Base-by-base conservation (phyloP, 768 basidiomycete species). In the Psilocybe sp. region DNA sequence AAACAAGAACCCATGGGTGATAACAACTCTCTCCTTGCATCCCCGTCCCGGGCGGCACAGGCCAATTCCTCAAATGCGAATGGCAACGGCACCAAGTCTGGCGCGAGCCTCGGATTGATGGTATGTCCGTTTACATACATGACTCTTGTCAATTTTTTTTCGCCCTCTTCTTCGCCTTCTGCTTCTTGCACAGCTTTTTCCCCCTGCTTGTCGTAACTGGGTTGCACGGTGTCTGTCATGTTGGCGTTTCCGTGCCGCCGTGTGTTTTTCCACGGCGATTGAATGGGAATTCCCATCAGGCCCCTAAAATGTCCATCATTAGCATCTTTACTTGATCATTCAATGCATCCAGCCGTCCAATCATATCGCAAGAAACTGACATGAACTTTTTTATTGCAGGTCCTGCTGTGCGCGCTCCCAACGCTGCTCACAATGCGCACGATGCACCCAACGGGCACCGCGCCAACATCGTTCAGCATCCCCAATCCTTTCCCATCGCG, bases 381-480 rank as follows among this genome's bases (percentile, higher is more conserved):
- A 28, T 28, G 23, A 28, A 28, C 23, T 28, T 28, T 28, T 28
- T 28, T 14, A 12, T 72, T 70, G 69, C 73, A 89, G 82, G 86
- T 87, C 58, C 77, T 91, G 40, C 75, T 90, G 39, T 90, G 87
- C 58, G 86, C 87, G 2, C 76, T 91, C 20, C 89, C 89, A 13
- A 80, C 83, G 16, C 76, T 91, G 39, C 76, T 90, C 46, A 84
- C 87, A 16, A 73, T 87, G 69, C 78, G 84, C 44, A 69, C 81
- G 53, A 81, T 84, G 53, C 23, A 28, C 23, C 23, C 23, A 28
- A 28, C 23, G 23, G 71, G 76, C 16, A 59, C 78, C 19, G 58
- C 81, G 11, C 80, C 81, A 43, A 75, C 79, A 40, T 74, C 74
- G 54, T 82, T 85, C 63, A 75, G 80, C 19, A 66, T 82, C 50